Percentiles rank a stretch among this genome's conserved stretches.
Conservation (phyloP, 352 stramenopile species). For the Pythium dissimile region DNA sequence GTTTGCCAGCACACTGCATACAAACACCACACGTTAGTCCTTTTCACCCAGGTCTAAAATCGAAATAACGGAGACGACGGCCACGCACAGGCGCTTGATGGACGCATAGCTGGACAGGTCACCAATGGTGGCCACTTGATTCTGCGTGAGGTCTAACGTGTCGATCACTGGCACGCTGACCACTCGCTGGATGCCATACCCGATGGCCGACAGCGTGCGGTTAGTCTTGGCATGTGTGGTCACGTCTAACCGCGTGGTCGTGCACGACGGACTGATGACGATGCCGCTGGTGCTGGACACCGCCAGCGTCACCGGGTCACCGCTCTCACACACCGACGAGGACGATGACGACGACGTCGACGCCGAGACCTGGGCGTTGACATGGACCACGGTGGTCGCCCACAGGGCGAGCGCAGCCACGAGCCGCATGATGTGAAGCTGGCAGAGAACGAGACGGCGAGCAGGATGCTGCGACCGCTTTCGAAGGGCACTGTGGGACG, state of each 20-base stretch:
- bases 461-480: too few species aligned
- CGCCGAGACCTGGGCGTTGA: not conserved
- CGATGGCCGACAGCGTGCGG: conserved; percentile 34
- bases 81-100: conserved; percentile 10
- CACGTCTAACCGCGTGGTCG: conserved; percentile 29
- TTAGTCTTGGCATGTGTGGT: conserved; percentile 16
- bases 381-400: not conserved
- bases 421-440: not conserved
- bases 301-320: conserved; percentile 12
- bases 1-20: conserved; percentile 3
- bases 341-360: not conserved
- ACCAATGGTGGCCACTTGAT: not conserved
- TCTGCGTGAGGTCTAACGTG: conserved; percentile 14
- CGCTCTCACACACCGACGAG: not conserved
- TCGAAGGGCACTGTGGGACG: too few species aligned
- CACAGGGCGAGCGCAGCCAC: not conserved
- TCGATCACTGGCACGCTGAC: conserved; percentile 42
- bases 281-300: conserved; percentile 24
- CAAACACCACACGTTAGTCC: too few species aligned
- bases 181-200: conserved; percentile 44
- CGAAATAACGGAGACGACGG: not conserved
- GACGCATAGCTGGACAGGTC: conserved; percentile 9
- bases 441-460: not conserved
- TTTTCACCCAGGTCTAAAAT: too few species aligned
- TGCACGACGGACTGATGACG: conserved; percentile 36